These are phyloP conservation scores for Ophiosphaerella herpotricha DNA, from an alignment of 2,329 filamentous ascomycete species.

Conservation along the genomic window DNA sequence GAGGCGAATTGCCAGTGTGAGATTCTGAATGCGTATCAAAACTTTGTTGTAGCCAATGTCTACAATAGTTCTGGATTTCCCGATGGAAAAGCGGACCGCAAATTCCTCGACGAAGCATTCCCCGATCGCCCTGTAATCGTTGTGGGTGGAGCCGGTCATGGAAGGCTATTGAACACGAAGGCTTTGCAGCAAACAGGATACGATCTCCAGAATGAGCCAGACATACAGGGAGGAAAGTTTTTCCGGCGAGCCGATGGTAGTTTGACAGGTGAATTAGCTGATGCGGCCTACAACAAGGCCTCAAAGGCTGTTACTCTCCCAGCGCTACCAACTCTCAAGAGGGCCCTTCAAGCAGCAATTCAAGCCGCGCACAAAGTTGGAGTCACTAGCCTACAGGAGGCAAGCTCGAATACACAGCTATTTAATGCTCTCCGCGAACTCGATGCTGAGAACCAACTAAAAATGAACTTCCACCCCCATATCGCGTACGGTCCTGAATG, in stretches of 20 bases:
- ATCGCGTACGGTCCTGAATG: constrained; percentile 16
- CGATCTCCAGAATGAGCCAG: constrained; percentile 22
- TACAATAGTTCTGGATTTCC: constrained; percentile 24
- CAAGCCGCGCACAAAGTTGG: constrained; percentile 29
- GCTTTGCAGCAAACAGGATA: constrained; percentile 25
- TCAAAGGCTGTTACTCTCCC: constrained; percentile 25
- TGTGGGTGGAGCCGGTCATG: constrained; percentile 33
- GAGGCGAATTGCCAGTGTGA: constrained; percentile 33
- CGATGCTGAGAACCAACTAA: constrained; percentile 25
- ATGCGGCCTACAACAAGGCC: constrained; percentile 28
- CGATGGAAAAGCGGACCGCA: constrained; percentile 26
- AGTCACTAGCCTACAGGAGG: constrained; percentile 42
- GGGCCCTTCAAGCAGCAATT: constrained; percentile 26
- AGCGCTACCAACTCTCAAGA: constrained; percentile 23
- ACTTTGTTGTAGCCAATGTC: constrained; percentile 27
- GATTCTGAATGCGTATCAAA: constrained; percentile 27
- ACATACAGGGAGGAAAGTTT: constrained; percentile 25
- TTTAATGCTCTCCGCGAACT: constrained; percentile 32
- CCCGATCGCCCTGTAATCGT: constrained; percentile 38
- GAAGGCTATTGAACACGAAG: constrained; percentile 20
- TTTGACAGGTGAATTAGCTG: constrained; percentile 37
- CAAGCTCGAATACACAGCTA: constrained; percentile 31
- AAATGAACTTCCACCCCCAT: constrained; percentile 26
- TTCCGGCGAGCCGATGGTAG: constrained; percentile 28
- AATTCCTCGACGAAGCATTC: constrained; percentile 27